Base-by-base conservation (phyloP, 495 filamentous ascomycete species). In the Sporormia fimetaria region DNA sequence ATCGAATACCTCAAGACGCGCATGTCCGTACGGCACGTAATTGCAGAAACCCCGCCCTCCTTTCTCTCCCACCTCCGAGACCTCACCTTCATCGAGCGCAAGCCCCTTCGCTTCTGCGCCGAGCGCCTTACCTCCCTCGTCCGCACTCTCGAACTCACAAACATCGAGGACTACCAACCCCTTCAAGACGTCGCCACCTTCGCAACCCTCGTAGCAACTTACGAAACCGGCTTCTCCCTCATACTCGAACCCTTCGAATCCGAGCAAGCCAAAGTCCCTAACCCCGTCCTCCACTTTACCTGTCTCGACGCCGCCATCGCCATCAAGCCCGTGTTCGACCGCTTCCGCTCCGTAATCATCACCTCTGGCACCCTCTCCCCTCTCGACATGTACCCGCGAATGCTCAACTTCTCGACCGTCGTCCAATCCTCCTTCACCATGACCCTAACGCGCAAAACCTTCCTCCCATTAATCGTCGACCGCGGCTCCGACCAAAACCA, bases 131-230 rank as follows among this genome's bases (percentile, higher is more conserved):
- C 88, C 1, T 96, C 88, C 2, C 79, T 99, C 0, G 90, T 96
- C 14, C 74, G 92, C 34, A 96, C 92, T 0, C 74, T 99, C 17
- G 92, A 99, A 56, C 79, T 99, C 35, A 87, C 87, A 14, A 94
- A 93, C 49, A 94, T 99, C 35, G 92, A 96, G 63, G 92, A 99
- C 55, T 96, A 92, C 56, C 86, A 93, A 44, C 81, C 90, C 4
- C 71, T 99, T 0, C 92, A 99, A 67, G 88, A 99, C 67, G 87
- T 99, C 9, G 92, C 92, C 6, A 94, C 88, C 1, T 99, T 99
- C 58, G 92, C 92, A n/a, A 99, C 92, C 2, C 71, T 99, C 0
- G 87, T 90, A 22, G 81, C 90, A 29, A 99, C 92, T 1, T 99
- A 99, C 58, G 92, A 99, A 44, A 94, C 85, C 55, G 92, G 92